Percentiles rank a stretch among this genome's conserved stretches.
Evolutionary conservation across 1,139 yeast genomes (phyloP).

Genomic region (Blastobotrys aristatus): DNA sequence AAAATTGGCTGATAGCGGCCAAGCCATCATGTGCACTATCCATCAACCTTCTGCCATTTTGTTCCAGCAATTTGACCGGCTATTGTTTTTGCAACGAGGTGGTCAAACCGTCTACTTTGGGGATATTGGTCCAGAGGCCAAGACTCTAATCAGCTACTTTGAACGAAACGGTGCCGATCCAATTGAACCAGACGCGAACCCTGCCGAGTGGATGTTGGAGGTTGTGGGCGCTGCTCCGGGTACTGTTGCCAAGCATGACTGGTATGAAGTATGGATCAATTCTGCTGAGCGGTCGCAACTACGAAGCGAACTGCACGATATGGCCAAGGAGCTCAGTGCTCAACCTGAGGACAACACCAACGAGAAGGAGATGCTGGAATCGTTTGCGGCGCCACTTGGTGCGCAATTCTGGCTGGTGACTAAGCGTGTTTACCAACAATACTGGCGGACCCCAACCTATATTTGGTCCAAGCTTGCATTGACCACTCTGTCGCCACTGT

Average conservation of each 20-base stretch:
- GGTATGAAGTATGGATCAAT: conserved; percentile 59
- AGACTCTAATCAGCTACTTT: conserved; percentile 59
- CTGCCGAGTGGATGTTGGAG: conserved; percentile 81
- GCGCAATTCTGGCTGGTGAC: conserved; percentile 51
- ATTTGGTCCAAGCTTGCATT: conserved; percentile 62
- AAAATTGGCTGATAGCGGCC: conserved; percentile 71
- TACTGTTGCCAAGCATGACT: conserved; percentile 58
- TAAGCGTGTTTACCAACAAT: conserved; percentile 50
- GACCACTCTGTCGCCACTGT: conserved; percentile 47
- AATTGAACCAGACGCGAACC: conserved; percentile 66
- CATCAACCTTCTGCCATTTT: conserved; percentile 80
- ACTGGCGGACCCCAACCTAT: conserved; percentile 73
- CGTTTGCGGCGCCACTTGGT: conserved; percentile 41
- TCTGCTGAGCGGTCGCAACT: conserved; percentile 49
- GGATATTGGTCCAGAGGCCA: conserved; percentile 63
- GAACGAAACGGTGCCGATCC: conserved; percentile 62
- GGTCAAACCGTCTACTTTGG: conserved; percentile 81
- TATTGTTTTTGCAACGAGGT: conserved; percentile 65
- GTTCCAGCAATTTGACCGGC: conserved; percentile 71
- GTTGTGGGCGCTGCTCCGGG: conserved; percentile 83
- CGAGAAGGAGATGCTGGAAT: conserved; percentile 20
- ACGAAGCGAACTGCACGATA: conserved; percentile 32
- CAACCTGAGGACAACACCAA: conserved; percentile 22
- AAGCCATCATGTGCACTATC: conserved; percentile 76
- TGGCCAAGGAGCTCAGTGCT: conserved; percentile 22